Evolutionary conservation across 805 yeast species (phyloP), one percentile per base, ranked within the genome.

Genomic region (Hermanozyma aechmeae): DNA sequence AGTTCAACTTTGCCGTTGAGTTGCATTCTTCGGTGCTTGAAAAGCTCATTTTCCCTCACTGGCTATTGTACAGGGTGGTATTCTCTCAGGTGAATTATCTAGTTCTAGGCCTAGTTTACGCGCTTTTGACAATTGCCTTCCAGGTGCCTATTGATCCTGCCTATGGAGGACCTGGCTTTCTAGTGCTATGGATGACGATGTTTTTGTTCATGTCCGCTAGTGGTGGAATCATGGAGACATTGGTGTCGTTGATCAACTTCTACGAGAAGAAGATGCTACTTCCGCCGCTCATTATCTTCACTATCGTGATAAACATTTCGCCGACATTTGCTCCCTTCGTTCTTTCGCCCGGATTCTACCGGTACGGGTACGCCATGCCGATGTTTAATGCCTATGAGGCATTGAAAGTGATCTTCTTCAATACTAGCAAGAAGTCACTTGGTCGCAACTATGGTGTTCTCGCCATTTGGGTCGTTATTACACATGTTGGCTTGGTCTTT

Each of bases 331-430:
- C 58, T 2, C 61, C 66, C 2, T 37, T 57, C 21, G 56, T 39
- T 4, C 41, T 59, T 20, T 32, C 39, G 15, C 60, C 66, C 0
- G 40, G 42, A 7, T 48, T 58, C 24, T 56, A 43, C 33, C 43
- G 53, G 24, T 56, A 46, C 32, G 65, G 64, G 1, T 57, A 58
- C 35, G 60, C 58, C 9, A 32, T 56, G 38, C 64, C 62, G 3
- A 53, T 57, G 57, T 47, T 37, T 35, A 53, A 55, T 27, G 42
- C 48, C 1, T 56, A 47, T 26, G 56, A 53, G 28, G 46, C 51
- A 1, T 40, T 53, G 30, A 51, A 46, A 33, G 59, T 57, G 13
- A 48, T 56, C 6, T 53, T 56, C 29, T 57, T 55, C 27, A 30
- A 56, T 31, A 53, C 59, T 3, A 51, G 52, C 49, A 54, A 52